Evolutionary conservation across 352 stramenopile genomes (phyloP).

Genomic region (Thraustochytrium striatum): DNA sequence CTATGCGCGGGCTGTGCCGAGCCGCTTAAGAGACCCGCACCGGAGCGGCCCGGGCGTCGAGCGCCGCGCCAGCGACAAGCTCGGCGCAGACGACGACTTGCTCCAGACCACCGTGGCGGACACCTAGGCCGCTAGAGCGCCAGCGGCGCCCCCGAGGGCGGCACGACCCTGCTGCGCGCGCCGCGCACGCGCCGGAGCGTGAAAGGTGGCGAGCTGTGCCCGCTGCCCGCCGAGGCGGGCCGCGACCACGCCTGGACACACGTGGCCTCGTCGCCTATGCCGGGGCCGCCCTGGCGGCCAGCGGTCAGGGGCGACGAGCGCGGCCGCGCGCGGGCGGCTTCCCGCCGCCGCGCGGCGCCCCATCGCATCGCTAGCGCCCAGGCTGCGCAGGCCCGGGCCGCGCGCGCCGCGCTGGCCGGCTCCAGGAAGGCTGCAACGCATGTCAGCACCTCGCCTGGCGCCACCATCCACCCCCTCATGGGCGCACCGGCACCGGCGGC

Average conservation of each 20-base stretch:
- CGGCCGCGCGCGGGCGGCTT: too few species aligned
- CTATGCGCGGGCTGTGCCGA: neutral
- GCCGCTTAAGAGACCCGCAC: neutral
- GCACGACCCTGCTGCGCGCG: neutral
- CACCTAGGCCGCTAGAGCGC: neutral
- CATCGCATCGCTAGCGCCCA: neutral
- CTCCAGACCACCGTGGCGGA: neutral
- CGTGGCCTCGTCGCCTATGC: neutral
- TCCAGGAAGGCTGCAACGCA: neutral
- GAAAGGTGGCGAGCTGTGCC: neutral
- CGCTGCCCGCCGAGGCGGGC: neutral
- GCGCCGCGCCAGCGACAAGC: neutral
- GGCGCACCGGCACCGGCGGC: neutral
- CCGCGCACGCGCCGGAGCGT: neutral
- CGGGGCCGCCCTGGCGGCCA: neutral
- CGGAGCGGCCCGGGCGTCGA: neutral
- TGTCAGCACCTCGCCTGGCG: neutral
- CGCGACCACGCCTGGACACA: neutral
- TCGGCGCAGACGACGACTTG: too few species aligned
- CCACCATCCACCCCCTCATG: neutral
- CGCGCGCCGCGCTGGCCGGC: neutral
- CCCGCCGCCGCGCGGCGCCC: neutral
- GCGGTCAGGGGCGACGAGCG: neutral
- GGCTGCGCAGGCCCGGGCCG: neutral
- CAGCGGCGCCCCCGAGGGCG: neutral